A percentile compares a stretch with the other conserved stretches of the same genome.
phyloP scores from a whole-genome alignment of 352 stramenopile genomes.

The Phytophthora pini region DNA sequence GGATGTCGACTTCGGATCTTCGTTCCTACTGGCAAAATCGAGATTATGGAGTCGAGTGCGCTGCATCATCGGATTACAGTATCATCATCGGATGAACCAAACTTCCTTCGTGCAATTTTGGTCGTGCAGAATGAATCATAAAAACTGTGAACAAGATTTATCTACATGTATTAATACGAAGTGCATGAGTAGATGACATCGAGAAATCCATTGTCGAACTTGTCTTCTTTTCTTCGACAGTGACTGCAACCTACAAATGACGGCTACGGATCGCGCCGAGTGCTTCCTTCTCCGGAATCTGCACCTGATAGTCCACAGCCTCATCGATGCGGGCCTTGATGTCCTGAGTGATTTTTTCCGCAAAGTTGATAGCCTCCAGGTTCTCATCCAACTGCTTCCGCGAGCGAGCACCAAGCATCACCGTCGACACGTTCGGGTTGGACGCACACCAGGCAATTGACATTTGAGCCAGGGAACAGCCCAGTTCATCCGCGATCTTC shows the following conservation, averaged over 20 bases:
- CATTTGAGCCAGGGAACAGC: constrained; percentile 34
- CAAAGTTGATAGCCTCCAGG: constrained; percentile 43
- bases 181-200: too few species aligned
- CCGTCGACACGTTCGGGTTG: constrained; percentile 55
- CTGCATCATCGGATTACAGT: not conserved
- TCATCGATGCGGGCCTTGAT: constrained; percentile 61
- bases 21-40: not conserved
- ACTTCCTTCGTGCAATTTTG: too few species aligned
- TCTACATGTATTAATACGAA: too few species aligned
- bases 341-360: constrained; percentile 56
- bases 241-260: constrained; percentile 19
- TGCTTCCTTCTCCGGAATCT: constrained; percentile 33
- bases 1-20: too few species aligned
- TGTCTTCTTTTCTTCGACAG: too few species aligned
- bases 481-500: constrained; percentile 49
- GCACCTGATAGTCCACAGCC: constrained; percentile 41
- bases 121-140: too few species aligned
- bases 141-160: too few species aligned
- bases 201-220: not conserved
- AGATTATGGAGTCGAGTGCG: not conserved
- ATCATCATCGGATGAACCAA: not conserved
- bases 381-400: constrained; percentile 64
- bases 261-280: constrained; percentile 17
- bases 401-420: constrained; percentile 59
- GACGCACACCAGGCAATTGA: constrained; percentile 39